A percentile compares a stretch with the other conserved stretches of the same genome.
phyloP scores from a whole-genome alignment of 805 yeast genomes.

The Candida nonsorbophila region DNA sequence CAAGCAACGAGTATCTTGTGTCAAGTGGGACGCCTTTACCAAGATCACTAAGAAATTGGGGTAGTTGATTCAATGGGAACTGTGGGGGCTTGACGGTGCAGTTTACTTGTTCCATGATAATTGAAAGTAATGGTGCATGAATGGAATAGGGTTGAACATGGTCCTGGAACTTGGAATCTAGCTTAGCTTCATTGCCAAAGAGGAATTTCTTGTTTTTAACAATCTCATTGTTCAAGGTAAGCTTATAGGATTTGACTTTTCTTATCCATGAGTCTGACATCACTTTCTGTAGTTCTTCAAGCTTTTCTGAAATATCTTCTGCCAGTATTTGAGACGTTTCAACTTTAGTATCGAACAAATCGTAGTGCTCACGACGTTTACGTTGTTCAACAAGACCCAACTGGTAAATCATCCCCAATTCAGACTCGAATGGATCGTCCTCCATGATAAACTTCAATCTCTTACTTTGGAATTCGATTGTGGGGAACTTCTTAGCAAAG shows the following conservation, averaged over 20 bases:
- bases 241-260: conserved; percentile 47
- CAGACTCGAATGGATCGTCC: conserved; percentile 40
- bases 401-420: conserved; percentile 37
- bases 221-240: conserved; percentile 30
- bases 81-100: conserved; percentile 19
- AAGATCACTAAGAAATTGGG: conserved; percentile 58
- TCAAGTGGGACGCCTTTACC: conserved; percentile 84
- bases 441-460: conserved; percentile 31
- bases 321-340: not conserved
- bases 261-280: conserved; percentile 68
- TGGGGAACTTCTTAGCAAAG: conserved; percentile 21
- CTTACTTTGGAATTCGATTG: conserved; percentile 19
- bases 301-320: conserved; percentile 22
- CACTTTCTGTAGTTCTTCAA: conserved; percentile 33
- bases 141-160: conserved; percentile 25
- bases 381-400: conserved; percentile 35
- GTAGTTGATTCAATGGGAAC: conserved; percentile 33
- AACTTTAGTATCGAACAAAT: conserved; percentile 16
- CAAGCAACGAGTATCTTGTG: conserved; percentile 57
- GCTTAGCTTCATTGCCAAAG: conserved; percentile 28
- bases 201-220: conserved; percentile 28
- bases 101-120: conserved; percentile 22
- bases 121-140: conserved; percentile 30
- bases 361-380: conserved; percentile 26
- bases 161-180: conserved; percentile 9